Conservation (phyloP, 1,139 yeast genomes). For the Diutina rugosa region DNA sequence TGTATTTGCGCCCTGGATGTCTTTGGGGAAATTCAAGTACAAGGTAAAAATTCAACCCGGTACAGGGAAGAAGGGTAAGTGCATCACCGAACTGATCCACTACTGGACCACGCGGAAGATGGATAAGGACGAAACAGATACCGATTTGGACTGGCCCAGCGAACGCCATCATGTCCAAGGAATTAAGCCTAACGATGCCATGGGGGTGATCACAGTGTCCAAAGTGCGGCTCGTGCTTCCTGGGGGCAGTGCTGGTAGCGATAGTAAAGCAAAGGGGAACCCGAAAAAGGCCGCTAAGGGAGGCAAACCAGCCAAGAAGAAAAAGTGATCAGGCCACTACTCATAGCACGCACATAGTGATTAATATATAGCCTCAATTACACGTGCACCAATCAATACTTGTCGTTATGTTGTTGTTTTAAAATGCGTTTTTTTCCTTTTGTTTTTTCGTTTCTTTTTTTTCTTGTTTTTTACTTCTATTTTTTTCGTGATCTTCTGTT, state of each 20-base stretch:
- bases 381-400: background rate
- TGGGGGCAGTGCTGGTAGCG: conserved; percentile 8
- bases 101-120: conserved; percentile 44
- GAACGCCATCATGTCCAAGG: conserved; percentile 44
- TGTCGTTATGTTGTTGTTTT: background rate
- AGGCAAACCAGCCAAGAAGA: background rate
- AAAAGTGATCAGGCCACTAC: background rate
- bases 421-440: too few relatives aligned
- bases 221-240: conserved; percentile 29
- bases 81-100: conserved; percentile 54
- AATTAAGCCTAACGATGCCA: conserved; percentile 38
- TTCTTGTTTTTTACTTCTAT: too few relatives aligned
- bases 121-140: conserved; percentile 37
- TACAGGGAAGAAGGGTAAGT: conserved; percentile 76
- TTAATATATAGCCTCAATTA: background rate
- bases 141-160: conserved; percentile 56
- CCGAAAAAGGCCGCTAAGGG: conserved; percentile 4
- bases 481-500: too few relatives aligned
- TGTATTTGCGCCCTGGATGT: conserved; percentile 86
- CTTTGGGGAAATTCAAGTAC: conserved; percentile 63
- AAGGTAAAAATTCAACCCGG: conserved; percentile 87
- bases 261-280: background rate
- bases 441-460: background rate
- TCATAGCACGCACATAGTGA: background rate
- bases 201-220: conserved; percentile 25